A percentile compares a stretch with the other conserved stretches of the same genome.
Conservation (phyloP, 2,329 filamentous ascomycete species). For the Leptographium radiaticola region DNA sequence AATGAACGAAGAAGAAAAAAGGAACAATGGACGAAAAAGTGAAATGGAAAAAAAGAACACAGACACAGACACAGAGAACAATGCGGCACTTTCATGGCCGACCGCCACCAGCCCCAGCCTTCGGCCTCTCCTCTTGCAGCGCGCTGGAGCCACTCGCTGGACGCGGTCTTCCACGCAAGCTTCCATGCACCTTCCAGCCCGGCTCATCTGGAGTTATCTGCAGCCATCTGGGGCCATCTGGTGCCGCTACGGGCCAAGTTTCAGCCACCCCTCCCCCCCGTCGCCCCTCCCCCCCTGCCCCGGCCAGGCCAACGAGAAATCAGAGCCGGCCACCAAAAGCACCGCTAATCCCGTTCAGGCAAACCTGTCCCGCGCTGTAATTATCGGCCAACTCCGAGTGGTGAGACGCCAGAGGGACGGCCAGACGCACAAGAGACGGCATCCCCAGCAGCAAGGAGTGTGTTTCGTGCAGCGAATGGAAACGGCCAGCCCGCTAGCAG, state of each 20-base stretch:
- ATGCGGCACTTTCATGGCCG: not conserved
- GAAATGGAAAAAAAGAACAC: not conserved
- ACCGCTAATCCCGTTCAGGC: not conserved
- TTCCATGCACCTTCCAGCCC: constrained; percentile 13
- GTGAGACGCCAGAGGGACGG: not conserved
- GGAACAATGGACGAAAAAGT: not conserved
- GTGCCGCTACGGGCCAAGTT: not conserved
- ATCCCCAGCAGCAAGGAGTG: too few relatives aligned
- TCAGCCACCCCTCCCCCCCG: not conserved
- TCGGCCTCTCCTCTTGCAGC: not conserved
- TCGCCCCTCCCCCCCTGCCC: not conserved
- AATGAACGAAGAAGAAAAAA: not conserved
- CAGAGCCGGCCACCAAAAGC: not conserved
- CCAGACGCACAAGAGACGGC: too few relatives aligned
- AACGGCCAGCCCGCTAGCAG: too few relatives aligned
- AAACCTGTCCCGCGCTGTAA: not conserved
- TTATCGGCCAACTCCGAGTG: constrained; percentile 7
- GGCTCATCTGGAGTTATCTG: not conserved
- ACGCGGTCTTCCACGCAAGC: constrained; percentile 11
- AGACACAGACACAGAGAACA: not conserved
- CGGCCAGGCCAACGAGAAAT: not conserved
- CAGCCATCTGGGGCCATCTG: not conserved
- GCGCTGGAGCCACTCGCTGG: too few relatives aligned
- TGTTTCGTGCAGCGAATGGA: too few relatives aligned
- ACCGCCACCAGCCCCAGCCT: not conserved